Base-by-base conservation (phyloP, 805 yeast genomes). In the Groenewaldozyma salmanticensis region DNA sequence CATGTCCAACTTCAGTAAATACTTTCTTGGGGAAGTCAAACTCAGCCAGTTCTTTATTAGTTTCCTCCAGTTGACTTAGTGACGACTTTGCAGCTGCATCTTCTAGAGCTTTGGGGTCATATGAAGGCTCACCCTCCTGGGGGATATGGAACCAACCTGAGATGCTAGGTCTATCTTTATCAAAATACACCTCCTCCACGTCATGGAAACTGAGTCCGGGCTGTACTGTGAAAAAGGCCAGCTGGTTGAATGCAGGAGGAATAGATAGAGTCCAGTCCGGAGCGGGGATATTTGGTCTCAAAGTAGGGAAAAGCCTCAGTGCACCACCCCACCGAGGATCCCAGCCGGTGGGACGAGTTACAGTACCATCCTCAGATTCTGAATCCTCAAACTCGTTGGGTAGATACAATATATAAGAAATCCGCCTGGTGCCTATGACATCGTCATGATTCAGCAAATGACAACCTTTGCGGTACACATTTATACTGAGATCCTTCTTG, bases 71-170 rank as follows among this genome's bases (percentile, higher is more conserved):
- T 54, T 75, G 90, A 54, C 82, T 86, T 47, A 87, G 70, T 0
- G 95, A 84, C 33, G 86, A 75, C 52, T 71, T 69, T 0, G 82
- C 80, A 51, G 80, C 87, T 1, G 83, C 77, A 29, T 67, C 74
- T 53, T 80, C 90, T 58, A 85, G 87, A 56, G 86, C 95, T 4
- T 94, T 94, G 29, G 75, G 76, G 16, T 77, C 71, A 54, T 61
- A 90, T 0, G 96, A 97, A 27, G 74, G 77, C 61, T 92, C 99
- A 6, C 95, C 96, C 7, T 65, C 66, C 58, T 92, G 97, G 3
- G 99, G 99, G 39, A 88, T 84, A 60, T 92, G 99, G 58, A 90
- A 94, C 99, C 99, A 94, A 1, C 99, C 99, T 55, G 92, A 96
- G 45, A 92, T 85, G 0, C 95, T 84, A 27, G 92, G 66, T 55